A percentile compares a stretch with the other conserved stretches of the same genome.
Conservation (phyloP, 2,329 filamentous ascomycete species). For the Aureobasidium subglaciale region DNA sequence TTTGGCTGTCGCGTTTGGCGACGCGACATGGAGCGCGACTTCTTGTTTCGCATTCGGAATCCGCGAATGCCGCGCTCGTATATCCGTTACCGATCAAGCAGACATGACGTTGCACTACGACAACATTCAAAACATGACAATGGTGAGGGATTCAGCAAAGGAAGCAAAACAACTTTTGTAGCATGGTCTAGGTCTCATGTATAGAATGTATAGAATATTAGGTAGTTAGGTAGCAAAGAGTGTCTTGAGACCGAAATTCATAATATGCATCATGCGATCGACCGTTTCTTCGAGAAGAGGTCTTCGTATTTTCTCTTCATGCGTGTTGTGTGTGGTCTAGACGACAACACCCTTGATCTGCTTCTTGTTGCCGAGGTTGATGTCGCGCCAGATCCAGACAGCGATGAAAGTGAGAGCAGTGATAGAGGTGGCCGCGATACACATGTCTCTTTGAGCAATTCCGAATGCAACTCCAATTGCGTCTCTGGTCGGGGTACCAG, state of each 20-base stretch:
- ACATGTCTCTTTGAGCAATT: conserved; percentile 39
- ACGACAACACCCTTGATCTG: conserved; percentile 31
- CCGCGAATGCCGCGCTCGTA: too few relatives aligned
- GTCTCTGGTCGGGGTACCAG: conserved; percentile 35
- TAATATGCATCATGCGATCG: background rate
- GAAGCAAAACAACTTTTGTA: background rate
- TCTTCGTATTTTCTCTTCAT: background rate
- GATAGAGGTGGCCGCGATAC: conserved; percentile 31
- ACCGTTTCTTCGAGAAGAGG: background rate
- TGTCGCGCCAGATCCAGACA: conserved; percentile 28
- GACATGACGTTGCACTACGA: too few relatives aligned
- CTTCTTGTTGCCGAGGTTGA: conserved; percentile 28
- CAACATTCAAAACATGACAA: too few relatives aligned
- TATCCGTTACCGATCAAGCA: too few relatives aligned
- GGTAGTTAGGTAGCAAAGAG: too few relatives aligned
- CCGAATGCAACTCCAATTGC: conserved; percentile 43
- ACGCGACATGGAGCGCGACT: too few relatives aligned
- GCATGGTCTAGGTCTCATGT: background rate
- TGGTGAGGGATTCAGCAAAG: background rate
- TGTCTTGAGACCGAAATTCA: background rate
- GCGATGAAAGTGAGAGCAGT: conserved; percentile 25
- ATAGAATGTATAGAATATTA: too few relatives aligned
- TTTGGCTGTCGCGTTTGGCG: too few relatives aligned
- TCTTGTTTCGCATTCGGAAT: too few relatives aligned
- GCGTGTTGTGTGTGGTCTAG: conserved; percentile 2